Percentiles rank a stretch among this genome's conserved stretches.
phyloP scores from a whole-genome alignment of 768 basidiomycete genomes.

The Russula emetica region DNA sequence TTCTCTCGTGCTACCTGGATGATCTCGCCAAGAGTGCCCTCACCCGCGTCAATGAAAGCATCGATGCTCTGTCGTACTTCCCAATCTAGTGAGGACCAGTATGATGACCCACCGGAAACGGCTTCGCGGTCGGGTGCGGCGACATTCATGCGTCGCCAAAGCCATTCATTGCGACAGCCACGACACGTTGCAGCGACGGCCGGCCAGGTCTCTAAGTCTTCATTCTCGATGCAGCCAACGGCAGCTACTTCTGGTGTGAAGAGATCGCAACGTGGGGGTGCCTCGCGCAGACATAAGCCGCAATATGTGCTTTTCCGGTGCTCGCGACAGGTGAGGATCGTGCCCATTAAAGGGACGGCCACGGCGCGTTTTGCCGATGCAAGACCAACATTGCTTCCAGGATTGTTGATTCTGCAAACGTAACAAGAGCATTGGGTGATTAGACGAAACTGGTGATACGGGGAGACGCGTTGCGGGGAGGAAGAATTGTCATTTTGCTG shows the following conservation, averaged over 20 bases:
- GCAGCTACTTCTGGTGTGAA: constrained; percentile 30
- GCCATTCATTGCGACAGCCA: constrained; percentile 58
- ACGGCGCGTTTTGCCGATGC: constrained; percentile 46
- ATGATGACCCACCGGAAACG: constrained; percentile 42
- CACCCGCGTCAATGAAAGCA: constrained; percentile 68
- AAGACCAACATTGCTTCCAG: constrained; percentile 49
- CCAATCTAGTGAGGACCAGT: constrained; percentile 47
- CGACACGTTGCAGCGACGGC: constrained; percentile 64
- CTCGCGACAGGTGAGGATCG: constrained; percentile 54
- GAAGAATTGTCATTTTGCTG: constrained; percentile 34
- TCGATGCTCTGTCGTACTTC: constrained; percentile 64
- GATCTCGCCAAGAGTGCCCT: constrained; percentile 62
- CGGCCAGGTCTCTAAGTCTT: constrained; percentile 66
- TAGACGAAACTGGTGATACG: constrained; percentile 60
- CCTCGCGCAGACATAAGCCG: constrained; percentile 65
- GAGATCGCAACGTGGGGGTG: constrained; percentile 41
- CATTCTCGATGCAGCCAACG: constrained; percentile 60
- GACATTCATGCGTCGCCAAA: constrained; percentile 55
- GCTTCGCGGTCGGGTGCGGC: constrained; percentile 52
- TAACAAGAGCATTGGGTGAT: constrained; percentile 53
- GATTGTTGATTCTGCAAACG: constrained; percentile 66
- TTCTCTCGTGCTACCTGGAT: constrained; percentile 62
- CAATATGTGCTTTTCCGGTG: constrained; percentile 63
- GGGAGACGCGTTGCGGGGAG: constrained; percentile 34
- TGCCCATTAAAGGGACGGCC: constrained; percentile 42